Base-by-base conservation (phyloP, 345 rosid species). In the Dipteronia sinensis region DNA sequence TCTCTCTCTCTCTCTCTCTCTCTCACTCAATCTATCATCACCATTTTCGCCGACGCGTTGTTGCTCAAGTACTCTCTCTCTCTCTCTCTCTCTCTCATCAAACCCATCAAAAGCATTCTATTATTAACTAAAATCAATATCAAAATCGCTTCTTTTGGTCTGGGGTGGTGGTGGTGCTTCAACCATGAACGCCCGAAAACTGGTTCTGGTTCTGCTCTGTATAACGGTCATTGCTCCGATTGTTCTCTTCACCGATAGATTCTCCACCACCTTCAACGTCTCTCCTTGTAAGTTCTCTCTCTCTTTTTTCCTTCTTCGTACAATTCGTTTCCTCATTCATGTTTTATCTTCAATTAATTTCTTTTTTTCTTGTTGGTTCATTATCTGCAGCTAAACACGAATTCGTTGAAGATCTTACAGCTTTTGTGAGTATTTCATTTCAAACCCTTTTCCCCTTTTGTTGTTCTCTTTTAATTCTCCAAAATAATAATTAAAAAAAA, bases 171-270 rank as follows among this genome's bases (percentile, higher is more conserved):
- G 46, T 42, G 46, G 11, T 22, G 51, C 65, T 55, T 55, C 75
- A 42, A 85, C 64, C 81, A 88, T 90, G 99, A 86, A 76, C 90
- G 65, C 86, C 67, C 84, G 95, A 66, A 93, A 87, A 81, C 68
- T 89, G 77, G 99, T 96, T 65, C 74, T 91, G 73, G 79, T 82
- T 72, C 77, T 96, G 89, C 87, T 96, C 1, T 76, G 85, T 44
- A 71, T 91, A 63, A 89, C 98, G 15, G 98, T 94, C 3, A 78
- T 88, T 25, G 91, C 99, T 77, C 99, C 99, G 20, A 87, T 96
- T 70, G 25, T 92, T 63, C 86, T 94, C 78, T 92, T 90, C 87
- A 86, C 90, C 59, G 89, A 92, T 73, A 74, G 84, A n/a, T 76
- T 86, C 78, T 72, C 89, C 71, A 38, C 72, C 64, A 15, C 94